Percentiles rank a stretch among this genome's conserved stretches.
These are phyloP conservation scores for Pleurotus salmoneostramineus DNA, from an alignment of 768 basidiomycete genomes.

Conservation along the genomic window DNA sequence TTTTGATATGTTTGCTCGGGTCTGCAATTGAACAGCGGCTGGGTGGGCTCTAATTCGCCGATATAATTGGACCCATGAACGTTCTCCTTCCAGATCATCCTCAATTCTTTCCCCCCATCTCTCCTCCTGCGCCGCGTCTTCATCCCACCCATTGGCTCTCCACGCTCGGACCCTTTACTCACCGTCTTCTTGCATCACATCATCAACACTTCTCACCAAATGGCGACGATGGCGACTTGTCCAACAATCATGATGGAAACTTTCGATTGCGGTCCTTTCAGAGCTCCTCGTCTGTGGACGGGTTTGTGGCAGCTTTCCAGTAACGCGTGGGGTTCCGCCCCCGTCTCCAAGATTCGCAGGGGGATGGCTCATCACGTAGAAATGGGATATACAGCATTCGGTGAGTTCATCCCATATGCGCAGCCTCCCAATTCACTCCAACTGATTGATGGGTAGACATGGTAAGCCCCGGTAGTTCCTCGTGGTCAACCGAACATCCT, in stretches of 20 bases:
- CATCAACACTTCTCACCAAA: background rate
- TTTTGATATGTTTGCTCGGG: background rate
- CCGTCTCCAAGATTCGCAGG: conserved; percentile 57
- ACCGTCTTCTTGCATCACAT: background rate
- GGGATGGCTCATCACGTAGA: conserved; percentile 65
- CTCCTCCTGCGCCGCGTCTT: background rate
- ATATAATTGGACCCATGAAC: background rate
- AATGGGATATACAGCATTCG: conserved; percentile 62
- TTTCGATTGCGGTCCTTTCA: conserved; percentile 52
- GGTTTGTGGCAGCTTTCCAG: conserved; percentile 87
- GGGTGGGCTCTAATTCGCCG: background rate
- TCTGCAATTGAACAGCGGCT: background rate
- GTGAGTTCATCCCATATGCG: conserved; percentile 24
- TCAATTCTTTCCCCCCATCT: background rate
- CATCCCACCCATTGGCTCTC: background rate
- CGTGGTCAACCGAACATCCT: background rate
- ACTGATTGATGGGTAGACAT: conserved; percentile 26
- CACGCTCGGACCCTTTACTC: background rate
- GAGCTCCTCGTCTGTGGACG: conserved; percentile 64
- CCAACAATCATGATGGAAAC: conserved; percentile 28
- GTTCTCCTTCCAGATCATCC: background rate
- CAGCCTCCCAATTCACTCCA: background rate
- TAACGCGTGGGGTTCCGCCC: conserved; percentile 80
- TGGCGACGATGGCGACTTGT: background rate
- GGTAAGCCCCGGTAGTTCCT: conserved; percentile 20